phyloP scores from a whole-genome alignment of 2,329 filamentous ascomycete genomes.

The Alternaria longipes region DNA sequence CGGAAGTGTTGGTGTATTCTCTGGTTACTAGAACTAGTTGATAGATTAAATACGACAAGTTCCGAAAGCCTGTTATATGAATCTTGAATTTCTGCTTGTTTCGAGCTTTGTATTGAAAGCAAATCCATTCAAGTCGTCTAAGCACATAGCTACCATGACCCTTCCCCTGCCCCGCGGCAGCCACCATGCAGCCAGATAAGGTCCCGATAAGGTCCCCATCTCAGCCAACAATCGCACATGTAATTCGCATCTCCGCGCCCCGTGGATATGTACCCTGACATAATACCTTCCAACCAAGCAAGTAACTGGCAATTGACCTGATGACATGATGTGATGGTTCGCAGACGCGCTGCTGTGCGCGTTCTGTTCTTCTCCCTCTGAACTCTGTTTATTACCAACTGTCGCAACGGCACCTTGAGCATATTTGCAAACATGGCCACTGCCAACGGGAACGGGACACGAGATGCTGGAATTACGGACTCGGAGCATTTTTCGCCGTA shows the following conservation, averaged over 20 bases:
- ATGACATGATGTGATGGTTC: slow-evolving; percentile 52
- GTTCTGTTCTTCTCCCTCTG: not conserved
- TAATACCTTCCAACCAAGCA: slow-evolving; percentile 11
- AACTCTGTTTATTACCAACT: not conserved
- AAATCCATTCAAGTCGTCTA: not conserved
- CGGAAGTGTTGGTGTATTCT: not conserved
- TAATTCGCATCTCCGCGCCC: slow-evolving; percentile 49
- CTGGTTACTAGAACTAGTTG: not conserved
- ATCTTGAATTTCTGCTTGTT: not conserved
- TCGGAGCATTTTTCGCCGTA: slow-evolving; percentile 66
- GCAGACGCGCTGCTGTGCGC: slow-evolving; percentile 23
- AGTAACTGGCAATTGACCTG: slow-evolving; percentile 18
- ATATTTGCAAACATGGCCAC: not conserved
- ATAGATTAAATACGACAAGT: not conserved
- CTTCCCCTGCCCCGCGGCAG: slow-evolving; percentile 3
- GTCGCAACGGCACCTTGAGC: not conserved
- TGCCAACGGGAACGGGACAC: slow-evolving; percentile 14
- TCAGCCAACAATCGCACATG: slow-evolving; percentile 2
- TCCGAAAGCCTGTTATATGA: not conserved
- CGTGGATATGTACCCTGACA: slow-evolving; percentile 43
- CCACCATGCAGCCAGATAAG: slow-evolving; percentile 13
- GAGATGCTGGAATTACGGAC: slow-evolving; percentile 26
- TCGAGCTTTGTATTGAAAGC: not conserved
- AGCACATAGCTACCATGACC: not conserved
- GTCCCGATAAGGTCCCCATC: not conserved